phyloP scores from a whole-genome alignment of 2,329 filamentous ascomycete genomes.

The Claviceps fusiformis region DNA sequence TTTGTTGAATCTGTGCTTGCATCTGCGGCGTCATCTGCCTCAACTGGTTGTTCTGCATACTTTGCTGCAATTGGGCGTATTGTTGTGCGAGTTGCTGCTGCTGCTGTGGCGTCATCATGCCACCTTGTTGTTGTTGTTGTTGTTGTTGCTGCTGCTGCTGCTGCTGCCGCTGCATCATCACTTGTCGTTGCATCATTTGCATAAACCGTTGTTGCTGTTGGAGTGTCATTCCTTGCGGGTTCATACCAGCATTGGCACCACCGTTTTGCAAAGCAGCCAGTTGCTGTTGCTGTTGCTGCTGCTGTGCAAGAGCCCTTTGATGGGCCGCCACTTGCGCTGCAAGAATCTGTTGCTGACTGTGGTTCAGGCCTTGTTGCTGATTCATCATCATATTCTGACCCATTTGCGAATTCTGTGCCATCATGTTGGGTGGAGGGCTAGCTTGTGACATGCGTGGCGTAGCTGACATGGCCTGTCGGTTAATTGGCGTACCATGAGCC shows the following conservation, averaged over 20 bases:
- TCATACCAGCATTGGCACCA: slow-evolving; percentile 22
- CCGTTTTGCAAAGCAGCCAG: slow-evolving; percentile 26
- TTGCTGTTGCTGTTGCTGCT: slow-evolving; percentile 33
- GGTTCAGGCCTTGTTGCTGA: slow-evolving; percentile 30
- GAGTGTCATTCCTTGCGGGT: slow-evolving; percentile 21
- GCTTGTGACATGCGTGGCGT: slow-evolving; percentile 51
- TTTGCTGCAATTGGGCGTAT: slow-evolving; percentile 29
- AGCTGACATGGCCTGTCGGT: slow-evolving; percentile 34
- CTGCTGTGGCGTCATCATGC: slow-evolving; percentile 27
- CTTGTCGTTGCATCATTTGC: slow-evolving; percentile 24
- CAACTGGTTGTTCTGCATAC: slow-evolving; percentile 23
- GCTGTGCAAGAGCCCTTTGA: slow-evolving; percentile 30
- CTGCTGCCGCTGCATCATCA: slow-evolving; percentile 17
- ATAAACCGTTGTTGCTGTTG: slow-evolving; percentile 26
- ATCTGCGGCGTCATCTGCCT: slow-evolving; percentile 24
- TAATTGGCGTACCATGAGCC: slow-evolving; percentile 44
- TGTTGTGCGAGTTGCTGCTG: slow-evolving; percentile 30
- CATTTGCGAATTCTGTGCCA: slow-evolving; percentile 43
- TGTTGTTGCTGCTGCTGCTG: slow-evolving; percentile 20
- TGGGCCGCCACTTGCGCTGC: slow-evolving; percentile 36
- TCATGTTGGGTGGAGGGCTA: slow-evolving; percentile 46
- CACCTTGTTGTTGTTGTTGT: slow-evolving; percentile 20
- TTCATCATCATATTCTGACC: slow-evolving; percentile 39
- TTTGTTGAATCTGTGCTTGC: slow-evolving; percentile 24
- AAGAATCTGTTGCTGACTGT: slow-evolving; percentile 24